Evolutionary conservation across 768 basidiomycete genomes (phyloP).

Genomic region (Amanita rimosa): DNA sequence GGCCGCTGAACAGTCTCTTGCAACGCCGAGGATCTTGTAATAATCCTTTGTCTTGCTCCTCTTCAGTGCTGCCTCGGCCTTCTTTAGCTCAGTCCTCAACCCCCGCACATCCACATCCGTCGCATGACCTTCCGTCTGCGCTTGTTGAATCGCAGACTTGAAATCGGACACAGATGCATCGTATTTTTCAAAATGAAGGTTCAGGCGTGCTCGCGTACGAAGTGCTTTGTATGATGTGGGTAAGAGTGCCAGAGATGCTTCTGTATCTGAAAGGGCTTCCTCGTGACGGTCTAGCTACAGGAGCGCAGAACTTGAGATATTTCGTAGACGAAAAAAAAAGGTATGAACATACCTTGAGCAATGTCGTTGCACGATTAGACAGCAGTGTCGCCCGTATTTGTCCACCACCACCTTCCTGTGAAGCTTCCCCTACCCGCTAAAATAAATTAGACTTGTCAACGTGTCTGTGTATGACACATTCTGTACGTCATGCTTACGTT

Average conservation of each 20-base stretch:
- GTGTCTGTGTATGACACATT: not conserved
- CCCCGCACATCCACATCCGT: constrained; percentile 50
- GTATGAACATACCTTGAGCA: constrained; percentile 45
- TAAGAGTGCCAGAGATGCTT: constrained; percentile 49
- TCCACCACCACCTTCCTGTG: constrained; percentile 71
- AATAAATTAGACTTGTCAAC: not conserved
- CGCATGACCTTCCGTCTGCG: constrained; percentile 43
- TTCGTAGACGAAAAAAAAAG: not conserved
- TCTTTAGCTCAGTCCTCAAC: constrained; percentile 57
- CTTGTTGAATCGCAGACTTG: constrained; percentile 68
- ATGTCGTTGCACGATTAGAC: constrained; percentile 76
- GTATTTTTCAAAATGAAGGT: constrained; percentile 64
- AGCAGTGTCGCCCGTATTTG: constrained; percentile 71
- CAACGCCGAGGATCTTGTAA: constrained; percentile 65
- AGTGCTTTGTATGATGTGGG: constrained; percentile 75
- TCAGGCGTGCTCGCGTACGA: constrained; percentile 75
- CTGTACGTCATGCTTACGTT: constrained; percentile 32
- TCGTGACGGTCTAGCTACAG: constrained; percentile 49
- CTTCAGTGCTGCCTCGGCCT: constrained; percentile 76
- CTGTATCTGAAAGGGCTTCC: constrained; percentile 63
- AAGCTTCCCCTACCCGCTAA: constrained; percentile 55
- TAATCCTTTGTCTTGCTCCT: constrained; percentile 87
- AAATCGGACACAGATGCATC: constrained; percentile 68
- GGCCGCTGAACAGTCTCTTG: constrained; percentile 46
- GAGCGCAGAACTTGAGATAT: not conserved